These are phyloP conservation scores for Eremothecium coryli DNA, from an alignment of 1,139 yeast genomes.

Conservation along the genomic window DNA sequence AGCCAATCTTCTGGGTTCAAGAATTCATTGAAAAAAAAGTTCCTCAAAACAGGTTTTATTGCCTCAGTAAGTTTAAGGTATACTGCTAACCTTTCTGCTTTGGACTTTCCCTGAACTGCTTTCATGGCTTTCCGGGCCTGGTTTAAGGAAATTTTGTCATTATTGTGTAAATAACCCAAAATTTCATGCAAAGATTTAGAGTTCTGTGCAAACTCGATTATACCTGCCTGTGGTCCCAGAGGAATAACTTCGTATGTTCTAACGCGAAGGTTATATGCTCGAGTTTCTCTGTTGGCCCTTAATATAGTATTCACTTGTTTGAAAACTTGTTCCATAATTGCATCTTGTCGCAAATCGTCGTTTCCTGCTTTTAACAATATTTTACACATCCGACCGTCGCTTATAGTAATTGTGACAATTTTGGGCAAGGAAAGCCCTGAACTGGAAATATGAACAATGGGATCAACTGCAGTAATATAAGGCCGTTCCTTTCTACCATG, in stretches of 20 bases:
- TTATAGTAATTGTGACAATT: slow-evolving; percentile 46
- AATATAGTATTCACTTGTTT: slow-evolving; percentile 73
- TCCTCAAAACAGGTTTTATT: slow-evolving; percentile 58
- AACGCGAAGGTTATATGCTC: slow-evolving; percentile 48
- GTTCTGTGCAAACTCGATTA: slow-evolving; percentile 80
- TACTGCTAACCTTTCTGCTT: slow-evolving; percentile 39
- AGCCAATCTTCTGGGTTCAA: slow-evolving; percentile 67
- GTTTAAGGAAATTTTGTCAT: slow-evolving; percentile 41
- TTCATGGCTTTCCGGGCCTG: slow-evolving; percentile 63
- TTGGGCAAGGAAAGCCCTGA: slow-evolving; percentile 86
- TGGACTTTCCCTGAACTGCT: slow-evolving; percentile 41
- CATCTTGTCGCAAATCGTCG: slow-evolving; percentile 91
- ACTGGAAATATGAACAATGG: slow-evolving; percentile 49
- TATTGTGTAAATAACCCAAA: slow-evolving; percentile 48
- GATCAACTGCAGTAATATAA: slow-evolving; percentile 38
- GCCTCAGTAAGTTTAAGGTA: slow-evolving; percentile 43
- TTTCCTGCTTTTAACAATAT: slow-evolving; percentile 74
- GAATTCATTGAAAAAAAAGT: slow-evolving; percentile 65
- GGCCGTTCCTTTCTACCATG: slow-evolving; percentile 39
- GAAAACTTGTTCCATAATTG: slow-evolving; percentile 96
- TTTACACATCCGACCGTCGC: slow-evolving; percentile 49
- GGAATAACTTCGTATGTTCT: slow-evolving; percentile 89
- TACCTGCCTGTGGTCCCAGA: slow-evolving; percentile 76
- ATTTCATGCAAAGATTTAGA: slow-evolving; percentile 66
- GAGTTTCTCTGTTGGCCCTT: slow-evolving; percentile 45